These are phyloP conservation scores for Elaeis oleifera DNA, from an alignment of 202 grass and related monocot genomes.

Conservation along the genomic window DNA sequence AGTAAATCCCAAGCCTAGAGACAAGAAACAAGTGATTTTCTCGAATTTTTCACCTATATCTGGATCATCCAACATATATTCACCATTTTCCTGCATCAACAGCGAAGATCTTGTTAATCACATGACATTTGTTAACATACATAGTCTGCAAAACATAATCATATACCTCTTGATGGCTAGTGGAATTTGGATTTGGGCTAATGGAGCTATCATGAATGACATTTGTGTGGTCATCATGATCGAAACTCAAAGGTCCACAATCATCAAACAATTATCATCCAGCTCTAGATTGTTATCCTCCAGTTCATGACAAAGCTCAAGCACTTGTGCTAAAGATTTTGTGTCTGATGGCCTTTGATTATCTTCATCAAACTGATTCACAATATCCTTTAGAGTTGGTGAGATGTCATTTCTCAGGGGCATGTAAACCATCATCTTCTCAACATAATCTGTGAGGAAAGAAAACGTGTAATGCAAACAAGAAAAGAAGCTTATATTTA, in stretches of 20 bases:
- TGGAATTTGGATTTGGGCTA: slow-evolving; percentile 31
- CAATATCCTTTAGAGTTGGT: slow-evolving; percentile 65
- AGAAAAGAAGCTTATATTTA: no score
- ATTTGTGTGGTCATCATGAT: slow-evolving; percentile 57
- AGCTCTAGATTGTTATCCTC: slow-evolving; percentile 22
- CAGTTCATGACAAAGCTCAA: slow-evolving; percentile 27
- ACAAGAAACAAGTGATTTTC: slow-evolving; percentile 70
- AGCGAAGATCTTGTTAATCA: background rate
- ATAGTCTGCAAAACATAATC: slow-evolving; percentile 10
- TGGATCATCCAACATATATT: slow-evolving; percentile 45
- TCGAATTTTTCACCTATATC: slow-evolving; percentile 46
- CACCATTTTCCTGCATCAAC: slow-evolving; percentile 41
- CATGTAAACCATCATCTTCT: slow-evolving; percentile 66
- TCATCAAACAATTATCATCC: slow-evolving; percentile 44
- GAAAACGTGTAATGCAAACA: background rate
- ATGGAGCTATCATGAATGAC: slow-evolving; percentile 38
- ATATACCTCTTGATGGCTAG: slow-evolving; percentile 65
- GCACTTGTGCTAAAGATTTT: slow-evolving; percentile 36
- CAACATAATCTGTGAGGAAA: slow-evolving; percentile 53
- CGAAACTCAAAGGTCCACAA: slow-evolving; percentile 46
- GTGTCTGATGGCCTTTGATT: slow-evolving; percentile 51
- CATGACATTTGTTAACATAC: no score
- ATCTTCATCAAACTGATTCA: slow-evolving; percentile 86
- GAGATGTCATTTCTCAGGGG: slow-evolving; percentile 64
- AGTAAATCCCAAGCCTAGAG: slow-evolving; percentile 55